Evolutionary conservation across 2,329 filamentous ascomycete species (phyloP).

Genomic region (Epicoccum nigrum): DNA sequence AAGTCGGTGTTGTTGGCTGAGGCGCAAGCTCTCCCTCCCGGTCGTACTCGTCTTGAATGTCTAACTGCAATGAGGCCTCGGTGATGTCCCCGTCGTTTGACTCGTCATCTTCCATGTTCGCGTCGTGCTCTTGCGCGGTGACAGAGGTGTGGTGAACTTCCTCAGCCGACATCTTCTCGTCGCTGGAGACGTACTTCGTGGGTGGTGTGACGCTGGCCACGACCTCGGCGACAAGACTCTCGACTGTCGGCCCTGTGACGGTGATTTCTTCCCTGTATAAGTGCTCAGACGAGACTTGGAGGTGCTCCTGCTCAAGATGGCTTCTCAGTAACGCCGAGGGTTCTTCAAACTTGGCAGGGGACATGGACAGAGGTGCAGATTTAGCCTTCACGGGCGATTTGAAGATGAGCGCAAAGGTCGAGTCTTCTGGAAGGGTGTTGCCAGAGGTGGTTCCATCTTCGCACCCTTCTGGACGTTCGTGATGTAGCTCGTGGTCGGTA

Average conservation of each 20-base stretch:
- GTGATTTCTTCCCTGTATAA: background rate
- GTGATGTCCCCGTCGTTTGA: constrained; percentile 27
- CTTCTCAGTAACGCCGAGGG: constrained; percentile 24
- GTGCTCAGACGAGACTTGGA: background rate
- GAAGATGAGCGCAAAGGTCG: constrained; percentile 30
- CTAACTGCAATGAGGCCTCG: constrained; percentile 40
- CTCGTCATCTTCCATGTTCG: background rate
- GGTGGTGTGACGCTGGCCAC: background rate
- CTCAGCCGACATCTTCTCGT: background rate
- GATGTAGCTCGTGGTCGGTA: constrained; percentile 10
- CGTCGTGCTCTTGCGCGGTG: background rate
- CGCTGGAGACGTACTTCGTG: background rate
- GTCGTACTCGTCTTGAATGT: constrained; percentile 34
- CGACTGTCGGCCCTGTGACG: constrained; percentile 2
- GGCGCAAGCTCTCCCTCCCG: constrained; percentile 9
- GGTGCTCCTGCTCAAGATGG: background rate
- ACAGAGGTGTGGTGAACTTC: background rate
- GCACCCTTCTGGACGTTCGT: constrained; percentile 16
- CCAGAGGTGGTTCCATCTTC: constrained; percentile 8
- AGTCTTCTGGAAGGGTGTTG: constrained; percentile 20
- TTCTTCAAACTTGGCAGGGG: constrained; percentile 23
- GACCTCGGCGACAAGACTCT: constrained; percentile 6
- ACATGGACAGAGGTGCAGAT: background rate
- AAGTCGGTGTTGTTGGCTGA: constrained; percentile 6
- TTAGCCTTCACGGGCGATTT: constrained; percentile 26